These are phyloP conservation scores for Starmerella potacharoeniae DNA, from an alignment of 805 yeast species.

Conservation along the genomic window DNA sequence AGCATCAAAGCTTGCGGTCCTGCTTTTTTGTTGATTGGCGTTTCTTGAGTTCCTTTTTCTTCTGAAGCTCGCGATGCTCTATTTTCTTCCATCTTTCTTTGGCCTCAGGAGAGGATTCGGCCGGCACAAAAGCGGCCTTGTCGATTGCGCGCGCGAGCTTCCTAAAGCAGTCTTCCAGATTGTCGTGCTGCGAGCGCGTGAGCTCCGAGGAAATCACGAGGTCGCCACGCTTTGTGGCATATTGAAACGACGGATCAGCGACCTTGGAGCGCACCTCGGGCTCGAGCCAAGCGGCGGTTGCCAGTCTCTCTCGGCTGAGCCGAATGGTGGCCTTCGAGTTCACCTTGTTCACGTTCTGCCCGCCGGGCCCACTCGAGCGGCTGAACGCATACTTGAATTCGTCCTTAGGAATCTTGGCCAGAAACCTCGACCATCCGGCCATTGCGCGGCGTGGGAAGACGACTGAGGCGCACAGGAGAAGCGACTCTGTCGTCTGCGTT, in stretches of 20 bases:
- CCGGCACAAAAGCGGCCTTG: slow-evolving; percentile 36
- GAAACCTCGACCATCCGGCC: slow-evolving; percentile 20
- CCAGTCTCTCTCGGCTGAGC: slow-evolving; percentile 36
- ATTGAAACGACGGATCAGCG: slow-evolving; percentile 33
- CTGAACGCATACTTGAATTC: slow-evolving; percentile 38
- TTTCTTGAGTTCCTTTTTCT: slow-evolving; percentile 32
- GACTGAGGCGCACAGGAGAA: neutral
- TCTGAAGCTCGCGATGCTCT: slow-evolving; percentile 28
- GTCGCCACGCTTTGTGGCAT: slow-evolving; percentile 44
- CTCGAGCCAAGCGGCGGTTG: slow-evolving; percentile 50
- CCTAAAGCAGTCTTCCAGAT: slow-evolving; percentile 46
- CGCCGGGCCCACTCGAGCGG: slow-evolving; percentile 76
- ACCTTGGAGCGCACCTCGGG: slow-evolving; percentile 35
- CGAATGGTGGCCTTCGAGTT: slow-evolving; percentile 55
- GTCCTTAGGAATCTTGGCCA: slow-evolving; percentile 34
- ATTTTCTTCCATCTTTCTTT: slow-evolving; percentile 41
- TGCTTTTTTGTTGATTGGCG: slow-evolving; percentile 32
- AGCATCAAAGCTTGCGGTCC: slow-evolving; percentile 22
- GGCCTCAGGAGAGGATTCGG: slow-evolving; percentile 38
- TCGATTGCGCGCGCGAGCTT: slow-evolving; percentile 47
- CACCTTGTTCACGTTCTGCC: slow-evolving; percentile 71
- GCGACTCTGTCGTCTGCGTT: neutral
- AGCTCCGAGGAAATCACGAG: slow-evolving; percentile 51
- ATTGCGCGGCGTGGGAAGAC: neutral
- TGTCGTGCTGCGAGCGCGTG: slow-evolving; percentile 46